Conservation (phyloP, 2,329 filamentous ascomycete species). For the Elsinoe ampelina region DNA sequence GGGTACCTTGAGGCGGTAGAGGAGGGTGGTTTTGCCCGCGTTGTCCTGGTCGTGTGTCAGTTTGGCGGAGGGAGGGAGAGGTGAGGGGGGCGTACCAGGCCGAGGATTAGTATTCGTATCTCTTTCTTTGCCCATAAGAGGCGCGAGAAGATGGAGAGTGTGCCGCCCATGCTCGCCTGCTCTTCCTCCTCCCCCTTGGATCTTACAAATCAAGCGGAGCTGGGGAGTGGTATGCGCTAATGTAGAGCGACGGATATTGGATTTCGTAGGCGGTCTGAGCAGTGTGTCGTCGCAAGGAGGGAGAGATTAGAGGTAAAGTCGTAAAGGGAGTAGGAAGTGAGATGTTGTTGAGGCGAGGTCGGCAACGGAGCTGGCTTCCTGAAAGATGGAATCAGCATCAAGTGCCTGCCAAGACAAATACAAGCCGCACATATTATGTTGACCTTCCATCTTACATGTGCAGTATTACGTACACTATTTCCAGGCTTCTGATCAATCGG, state of each 20-base stretch:
- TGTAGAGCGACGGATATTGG: background rate
- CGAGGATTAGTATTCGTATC: slow-evolving; percentile 89
- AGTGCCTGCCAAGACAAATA: background rate
- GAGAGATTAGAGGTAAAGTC: background rate
- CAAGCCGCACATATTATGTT: background rate
- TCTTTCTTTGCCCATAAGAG: slow-evolving; percentile 92
- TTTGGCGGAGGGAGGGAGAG: background rate
- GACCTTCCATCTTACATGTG: background rate
- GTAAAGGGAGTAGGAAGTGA: background rate
- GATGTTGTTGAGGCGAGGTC: background rate
- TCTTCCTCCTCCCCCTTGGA: slow-evolving; percentile 1
- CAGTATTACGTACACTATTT: background rate
- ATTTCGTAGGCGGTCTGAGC: background rate
- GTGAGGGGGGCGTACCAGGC: slow-evolving; percentile 56
- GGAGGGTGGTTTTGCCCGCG: slow-evolving; percentile 91
- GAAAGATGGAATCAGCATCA: background rate
- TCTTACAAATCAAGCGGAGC: background rate
- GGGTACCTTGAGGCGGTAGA: slow-evolving; percentile 86
- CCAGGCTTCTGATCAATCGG: no score
- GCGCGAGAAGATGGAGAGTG: slow-evolving; percentile 53
- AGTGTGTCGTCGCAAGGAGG: background rate
- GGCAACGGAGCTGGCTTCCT: background rate
- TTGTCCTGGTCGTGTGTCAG: slow-evolving; percentile 60
- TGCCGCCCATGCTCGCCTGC: slow-evolving; percentile 42
- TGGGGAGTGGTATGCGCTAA: background rate